Percentiles rank a stretch among this genome's conserved stretches.
phyloP scores from a whole-genome alignment of 768 basidiomycete genomes.

The Goffeauzyma gilvescens region DNA sequence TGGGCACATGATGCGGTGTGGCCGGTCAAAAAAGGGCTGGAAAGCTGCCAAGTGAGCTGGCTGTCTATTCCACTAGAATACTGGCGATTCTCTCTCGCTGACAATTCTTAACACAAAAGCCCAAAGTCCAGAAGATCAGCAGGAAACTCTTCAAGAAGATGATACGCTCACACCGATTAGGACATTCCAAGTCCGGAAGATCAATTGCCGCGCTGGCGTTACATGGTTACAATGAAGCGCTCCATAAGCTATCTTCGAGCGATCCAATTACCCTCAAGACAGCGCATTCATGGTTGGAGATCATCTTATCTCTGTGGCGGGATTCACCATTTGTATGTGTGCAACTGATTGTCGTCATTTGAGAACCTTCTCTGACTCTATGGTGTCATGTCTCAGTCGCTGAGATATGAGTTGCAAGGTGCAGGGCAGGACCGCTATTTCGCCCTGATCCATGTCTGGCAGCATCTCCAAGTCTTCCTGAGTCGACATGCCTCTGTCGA shows the following conservation, averaged over 20 bases:
- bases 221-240: conserved; percentile 7
- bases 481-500: conserved; percentile 1
- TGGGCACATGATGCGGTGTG: conserved; percentile 5
- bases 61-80: neutral
- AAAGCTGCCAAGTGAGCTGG: conserved; percentile 7
- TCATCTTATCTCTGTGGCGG: conserved; percentile 4
- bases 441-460: conserved; percentile 4
- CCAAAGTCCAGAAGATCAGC: neutral
- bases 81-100: neutral
- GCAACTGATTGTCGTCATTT: neutral
- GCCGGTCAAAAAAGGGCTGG: conserved; percentile 2
- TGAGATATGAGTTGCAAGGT: conserved; percentile 6
- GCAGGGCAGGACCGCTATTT: conserved; percentile 6
- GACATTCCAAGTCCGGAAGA: conserved; percentile 3
- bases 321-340: conserved; percentile 1
- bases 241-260: neutral
- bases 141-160: neutral
- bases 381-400: neutral
- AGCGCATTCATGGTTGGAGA: neutral
- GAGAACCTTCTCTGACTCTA: neutral
- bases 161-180: neutral
- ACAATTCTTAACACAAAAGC: neutral
- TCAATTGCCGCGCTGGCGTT: no score
- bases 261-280: neutral
- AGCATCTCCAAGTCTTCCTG: no score